These are phyloP conservation scores for Malbranchea zuffiana DNA, from an alignment of 2,329 filamentous ascomycete genomes.

Conservation along the genomic window DNA sequence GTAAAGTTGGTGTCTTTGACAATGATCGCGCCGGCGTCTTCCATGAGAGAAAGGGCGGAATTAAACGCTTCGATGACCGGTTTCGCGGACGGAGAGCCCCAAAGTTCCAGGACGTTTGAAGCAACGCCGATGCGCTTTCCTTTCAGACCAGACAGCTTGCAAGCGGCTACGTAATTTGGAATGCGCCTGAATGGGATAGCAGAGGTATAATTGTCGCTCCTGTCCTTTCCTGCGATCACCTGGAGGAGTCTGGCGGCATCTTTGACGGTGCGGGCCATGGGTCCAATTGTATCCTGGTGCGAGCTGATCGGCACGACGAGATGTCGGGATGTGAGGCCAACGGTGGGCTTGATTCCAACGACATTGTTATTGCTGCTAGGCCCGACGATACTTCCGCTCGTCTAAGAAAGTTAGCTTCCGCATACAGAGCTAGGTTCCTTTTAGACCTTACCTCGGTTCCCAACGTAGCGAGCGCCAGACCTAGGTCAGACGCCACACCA, in stretches of 20 bases:
- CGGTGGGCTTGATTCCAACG: constrained; percentile 57
- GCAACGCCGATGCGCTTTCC: constrained; percentile 56
- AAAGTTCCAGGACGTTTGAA: constrained; percentile 41
- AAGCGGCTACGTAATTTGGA: constrained; percentile 52
- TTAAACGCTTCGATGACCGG: constrained; percentile 45
- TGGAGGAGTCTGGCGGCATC: constrained; percentile 48
- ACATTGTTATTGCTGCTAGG: constrained; percentile 48
- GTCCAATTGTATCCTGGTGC: constrained; percentile 45
- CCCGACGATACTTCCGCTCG: constrained; percentile 51
- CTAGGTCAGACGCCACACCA: constrained; percentile 49
- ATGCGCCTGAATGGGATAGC: constrained; percentile 44
- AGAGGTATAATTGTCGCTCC: constrained; percentile 47
- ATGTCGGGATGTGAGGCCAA: constrained; percentile 49
- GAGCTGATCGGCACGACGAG: constrained; percentile 56
- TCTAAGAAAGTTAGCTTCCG: constrained; percentile 24
- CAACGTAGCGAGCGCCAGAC: constrained; percentile 47
- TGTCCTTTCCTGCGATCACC: constrained; percentile 47
- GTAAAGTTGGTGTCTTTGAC: constrained; percentile 51
- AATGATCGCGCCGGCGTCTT: constrained; percentile 48
- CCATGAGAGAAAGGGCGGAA: constrained; percentile 42
- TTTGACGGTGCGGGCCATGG: constrained; percentile 48
- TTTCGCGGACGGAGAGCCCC: constrained; percentile 9
- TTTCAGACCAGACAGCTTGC: constrained; percentile 42
- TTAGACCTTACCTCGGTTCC: constrained; percentile 47
- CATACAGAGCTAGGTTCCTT: not conserved